Conservation (phyloP, 2,329 filamentous ascomycete species). For the Neopestalotiopsis clavispora region DNA sequence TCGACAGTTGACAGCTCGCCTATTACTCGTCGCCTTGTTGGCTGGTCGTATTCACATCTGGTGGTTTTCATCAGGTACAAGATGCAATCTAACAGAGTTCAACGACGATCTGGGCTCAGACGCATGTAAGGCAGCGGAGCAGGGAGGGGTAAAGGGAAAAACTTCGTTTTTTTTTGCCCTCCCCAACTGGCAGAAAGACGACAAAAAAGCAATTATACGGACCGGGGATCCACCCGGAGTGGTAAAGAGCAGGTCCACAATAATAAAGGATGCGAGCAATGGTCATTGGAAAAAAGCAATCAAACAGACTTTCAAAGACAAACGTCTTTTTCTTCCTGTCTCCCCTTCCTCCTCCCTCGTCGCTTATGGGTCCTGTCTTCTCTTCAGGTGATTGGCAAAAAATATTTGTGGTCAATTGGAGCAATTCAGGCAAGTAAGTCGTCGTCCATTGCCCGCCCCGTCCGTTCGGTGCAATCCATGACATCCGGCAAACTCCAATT, state of each 20-base stretch:
- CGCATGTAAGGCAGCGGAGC: not conserved
- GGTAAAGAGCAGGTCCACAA: not conserved
- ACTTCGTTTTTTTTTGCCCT: not conserved
- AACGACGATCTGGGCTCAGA: not conserved
- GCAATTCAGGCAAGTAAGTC: too few species aligned
- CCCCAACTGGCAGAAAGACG: not conserved
- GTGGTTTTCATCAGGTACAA: not conserved
- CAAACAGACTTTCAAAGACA: not conserved
- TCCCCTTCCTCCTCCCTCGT: too few species aligned
- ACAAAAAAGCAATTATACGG: not conserved
- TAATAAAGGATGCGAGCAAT: not conserved
- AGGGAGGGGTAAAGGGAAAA: not conserved
- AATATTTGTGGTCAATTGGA: too few species aligned
- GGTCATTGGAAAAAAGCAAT: not conserved
- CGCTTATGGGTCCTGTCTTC: too few species aligned
- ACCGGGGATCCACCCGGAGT: not conserved
- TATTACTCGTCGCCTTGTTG: conserved; percentile 1
- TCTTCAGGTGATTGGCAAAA: too few species aligned
- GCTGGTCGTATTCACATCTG: not conserved
- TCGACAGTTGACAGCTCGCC: not conserved
- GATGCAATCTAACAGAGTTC: conserved; percentile 1
- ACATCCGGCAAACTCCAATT: too few species aligned
- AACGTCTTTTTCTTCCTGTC: too few species aligned
- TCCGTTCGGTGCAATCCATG: too few species aligned
- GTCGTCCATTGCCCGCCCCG: too few species aligned